phyloP scores from a whole-genome alignment of 2,329 filamentous ascomycete species.

The Epichloe sp. region DNA sequence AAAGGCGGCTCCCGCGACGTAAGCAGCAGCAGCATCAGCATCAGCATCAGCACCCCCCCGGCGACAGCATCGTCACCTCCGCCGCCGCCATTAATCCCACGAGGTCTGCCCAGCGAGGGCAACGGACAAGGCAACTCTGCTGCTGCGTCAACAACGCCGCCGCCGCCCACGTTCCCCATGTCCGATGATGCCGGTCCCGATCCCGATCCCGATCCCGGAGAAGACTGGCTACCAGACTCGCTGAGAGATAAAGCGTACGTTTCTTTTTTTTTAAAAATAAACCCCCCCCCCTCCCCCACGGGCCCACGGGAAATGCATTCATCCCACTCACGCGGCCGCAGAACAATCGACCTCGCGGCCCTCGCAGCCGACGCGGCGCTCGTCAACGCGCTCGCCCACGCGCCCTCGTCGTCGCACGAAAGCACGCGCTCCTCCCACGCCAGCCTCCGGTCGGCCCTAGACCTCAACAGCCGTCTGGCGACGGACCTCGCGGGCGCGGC shows the following conservation, averaged over 20 bases:
- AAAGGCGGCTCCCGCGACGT: conserved; percentile 58
- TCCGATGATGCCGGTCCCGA: conserved; percentile 26
- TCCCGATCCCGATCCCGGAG: conserved; percentile 42
- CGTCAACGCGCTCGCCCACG: conserved; percentile 61
- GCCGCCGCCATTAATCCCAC: conserved; percentile 3
- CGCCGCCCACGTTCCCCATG: conserved; percentile 9
- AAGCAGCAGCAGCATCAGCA: conserved; percentile 46
- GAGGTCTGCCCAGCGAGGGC: not conserved
- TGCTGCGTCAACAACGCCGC: conserved; percentile 12
- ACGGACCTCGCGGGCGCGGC: conserved; percentile 49
- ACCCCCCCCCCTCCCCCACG: too few relatives aligned
- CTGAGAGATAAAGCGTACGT: conserved; percentile 68
- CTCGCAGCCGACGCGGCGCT: conserved; percentile 52
- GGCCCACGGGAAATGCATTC: too few relatives aligned
- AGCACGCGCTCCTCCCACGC: conserved; percentile 54
- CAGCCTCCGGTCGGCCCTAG: conserved; percentile 50
- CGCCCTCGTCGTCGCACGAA: conserved; percentile 54
- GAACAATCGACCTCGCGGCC: conserved; percentile 65
- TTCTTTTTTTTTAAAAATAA: too few relatives aligned
- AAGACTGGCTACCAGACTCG: conserved; percentile 65
- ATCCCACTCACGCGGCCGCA: conserved; percentile 20
- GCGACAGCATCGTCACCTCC: conserved; percentile 30
- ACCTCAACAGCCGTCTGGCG: conserved; percentile 60
- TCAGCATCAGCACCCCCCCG: conserved; percentile 49
- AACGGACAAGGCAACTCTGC: conserved; percentile 6